These are phyloP conservation scores for Cytospora chrysosperma DNA, from an alignment of 2,329 filamentous ascomycete genomes.

Conservation along the genomic window DNA sequence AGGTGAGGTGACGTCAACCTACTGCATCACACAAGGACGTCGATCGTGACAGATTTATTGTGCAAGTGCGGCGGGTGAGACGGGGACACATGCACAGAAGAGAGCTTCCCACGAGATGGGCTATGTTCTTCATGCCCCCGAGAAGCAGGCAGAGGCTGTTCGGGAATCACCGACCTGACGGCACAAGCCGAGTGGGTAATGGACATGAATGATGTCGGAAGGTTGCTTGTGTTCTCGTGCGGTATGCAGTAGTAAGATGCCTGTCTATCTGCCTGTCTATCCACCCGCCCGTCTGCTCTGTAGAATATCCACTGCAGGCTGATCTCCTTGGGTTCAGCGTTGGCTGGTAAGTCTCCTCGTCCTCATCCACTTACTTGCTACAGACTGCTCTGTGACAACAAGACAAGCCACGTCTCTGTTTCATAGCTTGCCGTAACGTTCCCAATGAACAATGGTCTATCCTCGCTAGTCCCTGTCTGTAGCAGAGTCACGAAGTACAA, in stretches of 20 bases:
- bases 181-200: not conserved
- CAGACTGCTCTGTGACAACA: not conserved
- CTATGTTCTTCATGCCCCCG: not conserved
- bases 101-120: not conserved
- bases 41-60: not conserved
- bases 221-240: too few species aligned
- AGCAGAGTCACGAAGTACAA: not conserved
- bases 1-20: slow-evolving; percentile 12
- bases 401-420: not conserved
- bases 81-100: not conserved
- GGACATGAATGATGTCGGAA: not conserved
- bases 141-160: not conserved
- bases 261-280: not conserved
- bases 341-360: not conserved
- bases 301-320: not conserved
- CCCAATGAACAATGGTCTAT: not conserved
- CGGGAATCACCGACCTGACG: not conserved
- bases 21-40: not conserved
- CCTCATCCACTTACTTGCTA: not conserved
- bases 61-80: not conserved
- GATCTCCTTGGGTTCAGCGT: not conserved
- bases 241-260: not conserved
- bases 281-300: not conserved
- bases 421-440: not conserved
- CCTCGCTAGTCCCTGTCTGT: not conserved